A percentile compares a stretch with the other conserved stretches of the same genome.
phyloP scores from a whole-genome alignment of 371 early-diverging fungal species.

The Mortierella sp. region DNA sequence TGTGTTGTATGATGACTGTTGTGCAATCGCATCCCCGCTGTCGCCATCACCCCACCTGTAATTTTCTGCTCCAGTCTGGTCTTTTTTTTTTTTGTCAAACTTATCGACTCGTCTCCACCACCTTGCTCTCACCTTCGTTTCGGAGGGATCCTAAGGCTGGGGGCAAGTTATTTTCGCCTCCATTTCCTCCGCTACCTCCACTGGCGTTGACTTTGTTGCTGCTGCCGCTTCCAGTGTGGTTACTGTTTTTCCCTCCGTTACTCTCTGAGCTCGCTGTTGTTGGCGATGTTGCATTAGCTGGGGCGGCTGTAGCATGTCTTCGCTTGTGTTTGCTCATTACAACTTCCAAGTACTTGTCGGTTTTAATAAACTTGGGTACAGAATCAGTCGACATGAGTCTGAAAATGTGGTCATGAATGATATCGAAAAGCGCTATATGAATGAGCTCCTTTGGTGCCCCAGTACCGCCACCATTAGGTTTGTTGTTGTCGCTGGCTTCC shows the following conservation, averaged over 20 bases:
- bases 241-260: conserved; percentile 10
- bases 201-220: neutral
- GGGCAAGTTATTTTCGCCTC: neutral
- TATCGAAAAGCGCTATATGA: conserved; percentile 69
- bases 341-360: conserved; percentile 67
- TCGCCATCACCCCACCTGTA: neutral
- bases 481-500: neutral
- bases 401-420: conserved; percentile 79
- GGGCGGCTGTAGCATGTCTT: conserved; percentile 3
- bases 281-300: neutral
- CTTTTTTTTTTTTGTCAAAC: neutral
- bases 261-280: neutral
- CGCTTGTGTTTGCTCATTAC: conserved; percentile 53
- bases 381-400: conserved; percentile 83
- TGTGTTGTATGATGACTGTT: neutral
- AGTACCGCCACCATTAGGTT: neutral
- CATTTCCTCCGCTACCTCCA: conserved; percentile 7
- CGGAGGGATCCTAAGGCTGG: conserved; percentile 25
- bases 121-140: conserved; percentile 51
- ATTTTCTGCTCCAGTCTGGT: neutral
- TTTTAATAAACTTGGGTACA: conserved; percentile 82
- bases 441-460: conserved; percentile 51
- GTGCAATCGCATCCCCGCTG: neutral
- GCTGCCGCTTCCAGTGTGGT: neutral
- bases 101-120: conserved; percentile 27